Base-by-base conservation (phyloP, 2,329 filamentous ascomycete genomes). In the Pseudocercospora cruenta region DNA sequence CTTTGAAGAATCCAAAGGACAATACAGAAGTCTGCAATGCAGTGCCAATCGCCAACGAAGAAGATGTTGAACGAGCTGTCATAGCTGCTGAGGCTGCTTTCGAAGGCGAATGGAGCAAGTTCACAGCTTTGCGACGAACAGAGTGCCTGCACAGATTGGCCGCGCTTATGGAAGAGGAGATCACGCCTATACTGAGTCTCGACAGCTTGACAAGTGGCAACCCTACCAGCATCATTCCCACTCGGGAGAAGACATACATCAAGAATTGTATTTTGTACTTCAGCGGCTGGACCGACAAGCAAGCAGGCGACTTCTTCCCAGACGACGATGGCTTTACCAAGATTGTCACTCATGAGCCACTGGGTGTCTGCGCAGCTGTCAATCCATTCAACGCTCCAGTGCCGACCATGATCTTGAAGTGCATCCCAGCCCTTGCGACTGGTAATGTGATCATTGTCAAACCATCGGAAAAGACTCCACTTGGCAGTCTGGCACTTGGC, bases 381-480 rank as follows among this genome's bases (percentile, higher is more conserved):
- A 60, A 60, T 19, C 61, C 67, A 4, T 69, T 73, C 71, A 85
- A 84, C 74, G 82, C 83, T 62, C 86, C 86, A 4, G 73, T 88
- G 6, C 72, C 82, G n/a, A 75, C 86, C 2, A 81, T 80, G 6
- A 74, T 81, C 4, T 79, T 81, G 53, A 90, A 90, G 75, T 78
- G 89, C 19, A 82, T 80, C 0, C 84, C 86, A 0, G 85, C 85
- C 1, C 73, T 90, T 0, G 69, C 88, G 36, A 85, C 87, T 0
- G 77, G 77, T 31, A 76, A 76, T 67, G 74, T 73, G 33, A 75
- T 78, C 67, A 78, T 77, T 54, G 66, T 75, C 60, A 75, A 78
- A 72, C 74, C 82, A 72, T 65, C 73, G 19, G 84, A 84, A 0
- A 87, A 84, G 72, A 86, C 86, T 0, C 86, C 86, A 1, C 87